Evolutionary conservation across 2,329 filamentous ascomycete genomes (phyloP), one percentile per base, ranked within the genome.

Genomic region (Lecanoromycetidae sp.): DNA sequence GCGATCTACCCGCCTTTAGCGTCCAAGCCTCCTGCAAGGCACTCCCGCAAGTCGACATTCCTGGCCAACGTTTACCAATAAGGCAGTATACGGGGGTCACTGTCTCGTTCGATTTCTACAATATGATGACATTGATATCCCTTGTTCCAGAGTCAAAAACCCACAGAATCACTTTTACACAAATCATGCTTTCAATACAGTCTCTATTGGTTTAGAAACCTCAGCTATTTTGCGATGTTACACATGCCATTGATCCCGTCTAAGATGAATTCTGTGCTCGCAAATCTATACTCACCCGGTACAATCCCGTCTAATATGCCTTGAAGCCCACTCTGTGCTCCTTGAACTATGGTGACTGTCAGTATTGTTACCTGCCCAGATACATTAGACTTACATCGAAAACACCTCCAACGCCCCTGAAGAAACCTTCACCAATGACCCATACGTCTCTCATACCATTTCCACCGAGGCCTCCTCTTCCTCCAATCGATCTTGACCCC

Each of bases 401-500:
- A 10, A 56, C 52, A 22, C 49, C 49, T 17, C 52, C 53, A n/a
- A 57, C 49, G 5, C 55, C 55, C 41, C 55, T 53, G 30, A 57
- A 56, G 42, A 56, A 55, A 6, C 51, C 45, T 36, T 57, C 54
- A 8, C 56, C 56, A 25, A 57, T 43, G 5, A 57, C 54, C 56
- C 56, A 57, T 5, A 57, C 51, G 44, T 55, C 54, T 46, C 52
- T 51, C 50, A 55, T 49, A 3, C 55, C 56, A 39, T 56, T 57
- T 8, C 54, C 56, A 13, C 50, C 55, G 9, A 48, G 29, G 3
- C 46, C 45, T 35, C 42, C 51, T 32, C 39, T 49, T 3, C 30
- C 25, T 20, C 29, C 27, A 12, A 32, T 34, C 25, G 44, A 40
- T 8, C 44, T 13, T 17, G 35, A 34, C 2, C 46, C 46, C 15